Evolutionary conservation across 345 rosid genomes (phyloP).

Genomic region (Populus deltoides): DNA sequence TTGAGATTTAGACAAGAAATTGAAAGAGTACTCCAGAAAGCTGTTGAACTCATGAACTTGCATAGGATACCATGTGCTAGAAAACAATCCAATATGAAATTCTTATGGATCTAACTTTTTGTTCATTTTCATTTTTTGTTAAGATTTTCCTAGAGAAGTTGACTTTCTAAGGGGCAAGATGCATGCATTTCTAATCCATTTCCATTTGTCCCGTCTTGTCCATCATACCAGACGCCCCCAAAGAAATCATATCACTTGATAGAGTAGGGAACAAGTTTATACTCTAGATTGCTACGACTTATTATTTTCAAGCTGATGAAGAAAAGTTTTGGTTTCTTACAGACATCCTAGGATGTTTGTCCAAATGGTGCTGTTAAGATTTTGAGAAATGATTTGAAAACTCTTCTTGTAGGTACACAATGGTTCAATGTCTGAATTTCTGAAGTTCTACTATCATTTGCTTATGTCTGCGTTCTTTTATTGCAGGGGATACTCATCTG

Average conservation of each 20-base stretch:
- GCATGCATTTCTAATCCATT: not conserved
- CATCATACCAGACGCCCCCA: no score
- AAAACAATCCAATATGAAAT: no score
- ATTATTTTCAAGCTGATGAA: no score
- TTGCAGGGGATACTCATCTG: slow-evolving; percentile 66
- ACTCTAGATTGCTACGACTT: no score
- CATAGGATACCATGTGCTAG: not conserved
- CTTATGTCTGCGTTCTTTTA: not conserved
- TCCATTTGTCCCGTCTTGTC: no score
- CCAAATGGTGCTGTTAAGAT: not conserved
- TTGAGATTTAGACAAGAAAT: no score
- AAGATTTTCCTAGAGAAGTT: no score
- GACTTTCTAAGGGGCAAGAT: no score
- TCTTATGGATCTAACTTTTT: not conserved
- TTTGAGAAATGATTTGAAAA: not conserved
- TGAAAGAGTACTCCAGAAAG: not conserved
- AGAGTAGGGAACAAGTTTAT: no score
- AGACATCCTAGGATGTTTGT: no score
- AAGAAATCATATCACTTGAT: no score
- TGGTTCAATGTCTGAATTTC: not conserved
- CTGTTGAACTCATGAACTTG: not conserved
- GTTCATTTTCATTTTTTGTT: not conserved
- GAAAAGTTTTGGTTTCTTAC: no score
- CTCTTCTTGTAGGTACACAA: not conserved
- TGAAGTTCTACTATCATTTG: not conserved